Percentiles rank a stretch among this genome's conserved stretches.
Evolutionary conservation across 208 protist species (phyloP).

Genomic region (Acanthamoeba lenticulata): DNA sequence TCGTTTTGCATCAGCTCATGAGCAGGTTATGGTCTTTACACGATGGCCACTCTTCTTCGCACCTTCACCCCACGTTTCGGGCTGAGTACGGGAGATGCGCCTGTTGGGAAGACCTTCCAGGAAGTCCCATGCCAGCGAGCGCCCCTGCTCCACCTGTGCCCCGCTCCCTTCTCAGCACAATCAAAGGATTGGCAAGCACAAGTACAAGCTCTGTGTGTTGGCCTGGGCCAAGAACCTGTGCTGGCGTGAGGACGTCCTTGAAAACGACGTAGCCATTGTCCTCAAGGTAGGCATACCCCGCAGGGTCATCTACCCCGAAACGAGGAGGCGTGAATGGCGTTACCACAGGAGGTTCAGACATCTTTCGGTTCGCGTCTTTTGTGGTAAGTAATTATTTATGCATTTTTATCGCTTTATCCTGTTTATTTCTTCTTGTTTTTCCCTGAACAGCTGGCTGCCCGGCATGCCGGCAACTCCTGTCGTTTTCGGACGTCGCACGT

Average conservation of each 20-base stretch:
- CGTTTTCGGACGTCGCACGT: too few relatives aligned
- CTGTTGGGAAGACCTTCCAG: not conserved
- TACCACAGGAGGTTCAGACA: not conserved
- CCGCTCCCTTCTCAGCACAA: not conserved
- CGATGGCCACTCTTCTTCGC: not conserved
- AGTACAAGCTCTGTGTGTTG: not conserved
- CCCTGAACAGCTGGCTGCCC: too few relatives aligned
- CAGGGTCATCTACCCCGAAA: not conserved
- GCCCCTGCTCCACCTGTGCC: not conserved
- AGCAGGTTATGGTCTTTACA: not conserved
- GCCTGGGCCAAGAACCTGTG: not conserved
- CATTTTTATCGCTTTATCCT: too few relatives aligned
- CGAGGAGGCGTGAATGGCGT: not conserved
- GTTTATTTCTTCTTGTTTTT: too few relatives aligned
- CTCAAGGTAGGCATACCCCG: not conserved
- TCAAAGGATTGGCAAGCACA: not conserved
- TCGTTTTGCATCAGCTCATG: not conserved
- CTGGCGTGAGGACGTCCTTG: not conserved
- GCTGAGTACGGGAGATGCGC: not conserved
- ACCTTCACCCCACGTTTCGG: not conserved
- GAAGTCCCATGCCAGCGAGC: not conserved
- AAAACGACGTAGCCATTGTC: not conserved
- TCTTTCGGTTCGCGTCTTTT: too few relatives aligned
- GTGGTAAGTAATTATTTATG: too few relatives aligned
- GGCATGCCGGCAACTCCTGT: too few relatives aligned